These are phyloP conservation scores for Fusarium coicis DNA, from an alignment of 2,329 filamentous ascomycete genomes.

Conservation along the genomic window DNA sequence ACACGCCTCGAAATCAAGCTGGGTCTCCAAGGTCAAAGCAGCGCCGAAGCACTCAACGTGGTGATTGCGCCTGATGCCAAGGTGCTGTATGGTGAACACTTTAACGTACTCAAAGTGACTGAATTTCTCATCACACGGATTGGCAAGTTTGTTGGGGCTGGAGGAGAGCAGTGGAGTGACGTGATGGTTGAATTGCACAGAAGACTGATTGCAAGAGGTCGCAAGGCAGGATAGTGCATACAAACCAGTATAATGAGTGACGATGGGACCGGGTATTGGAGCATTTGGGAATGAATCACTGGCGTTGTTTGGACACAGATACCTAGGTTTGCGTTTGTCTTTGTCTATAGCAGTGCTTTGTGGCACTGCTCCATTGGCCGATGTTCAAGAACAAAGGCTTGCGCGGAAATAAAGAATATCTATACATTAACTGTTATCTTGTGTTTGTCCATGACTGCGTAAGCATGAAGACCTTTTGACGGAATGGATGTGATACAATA, in stretches of 20 bases:
- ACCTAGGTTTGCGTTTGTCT: slow-evolving; percentile 35
- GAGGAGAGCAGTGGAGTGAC: slow-evolving; percentile 62
- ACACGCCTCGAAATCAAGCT: slow-evolving; percentile 76
- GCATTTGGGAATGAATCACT: slow-evolving; percentile 16
- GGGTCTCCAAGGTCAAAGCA: slow-evolving; percentile 60
- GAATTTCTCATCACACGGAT: slow-evolving; percentile 71
- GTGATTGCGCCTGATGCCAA: slow-evolving; percentile 64
- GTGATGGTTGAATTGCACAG: slow-evolving; percentile 66
- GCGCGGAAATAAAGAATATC: neutral
- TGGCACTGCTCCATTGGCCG: slow-evolving; percentile 9
- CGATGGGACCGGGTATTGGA: slow-evolving; percentile 37
- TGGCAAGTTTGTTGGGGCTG: slow-evolving; percentile 54
- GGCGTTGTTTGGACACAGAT: slow-evolving; percentile 42
- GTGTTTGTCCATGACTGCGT: neutral
- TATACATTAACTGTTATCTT: neutral
- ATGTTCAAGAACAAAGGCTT: slow-evolving; percentile 20
- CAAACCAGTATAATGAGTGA: slow-evolving; percentile 42
- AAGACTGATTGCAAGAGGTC: slow-evolving; percentile 65
- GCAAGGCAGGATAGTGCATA: slow-evolving; percentile 53
- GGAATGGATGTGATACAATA: neutral
- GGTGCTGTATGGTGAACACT: slow-evolving; percentile 81
- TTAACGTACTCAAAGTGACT: slow-evolving; percentile 79
- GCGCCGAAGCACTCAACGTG: slow-evolving; percentile 64
- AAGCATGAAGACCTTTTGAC: neutral
- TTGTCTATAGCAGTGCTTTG: slow-evolving; percentile 11